These are phyloP conservation scores for Pigoraptor vietnamica DNA, from an alignment of 78 protist species.

Conservation along the genomic window DNA sequence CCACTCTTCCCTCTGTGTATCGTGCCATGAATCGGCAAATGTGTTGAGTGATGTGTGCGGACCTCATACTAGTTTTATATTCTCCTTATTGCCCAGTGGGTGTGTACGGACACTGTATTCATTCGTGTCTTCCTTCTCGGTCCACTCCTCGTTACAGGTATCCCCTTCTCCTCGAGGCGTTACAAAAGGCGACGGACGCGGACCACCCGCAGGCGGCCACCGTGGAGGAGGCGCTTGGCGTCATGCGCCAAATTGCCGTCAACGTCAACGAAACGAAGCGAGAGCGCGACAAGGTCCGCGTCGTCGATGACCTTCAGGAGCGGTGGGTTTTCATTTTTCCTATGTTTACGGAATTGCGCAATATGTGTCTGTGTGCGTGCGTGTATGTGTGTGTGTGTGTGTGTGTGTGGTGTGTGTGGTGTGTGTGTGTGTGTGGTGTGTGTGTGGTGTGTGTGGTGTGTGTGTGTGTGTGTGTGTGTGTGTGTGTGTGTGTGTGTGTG, in stretches of 20 bases:
- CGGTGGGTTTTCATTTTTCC: no score
- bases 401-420: neutral
- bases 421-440: neutral
- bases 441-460: neutral
- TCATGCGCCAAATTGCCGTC: neutral
- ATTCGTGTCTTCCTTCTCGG: neutral
- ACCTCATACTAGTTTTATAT: no score
- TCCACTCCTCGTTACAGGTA: neutral
- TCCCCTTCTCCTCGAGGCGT: neutral
- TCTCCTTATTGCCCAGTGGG: no score
- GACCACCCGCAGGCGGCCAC: neutral
- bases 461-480: neutral
- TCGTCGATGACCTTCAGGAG: neutral
- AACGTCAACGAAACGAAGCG: neutral
- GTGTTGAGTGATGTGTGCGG: no score
- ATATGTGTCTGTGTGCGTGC: neutral
- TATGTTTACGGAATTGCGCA: no score
- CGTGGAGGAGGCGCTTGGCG: neutral
- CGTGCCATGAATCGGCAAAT: no score
- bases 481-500: neutral
- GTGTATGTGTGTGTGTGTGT: neutral
- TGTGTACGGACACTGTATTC: no score
- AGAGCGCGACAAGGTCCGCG: neutral
- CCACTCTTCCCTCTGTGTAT: no score
- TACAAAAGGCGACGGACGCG: neutral